Base-by-base conservation (phyloP, 352 stramenopile genomes). In the Phytopythium oedochilum region DNA sequence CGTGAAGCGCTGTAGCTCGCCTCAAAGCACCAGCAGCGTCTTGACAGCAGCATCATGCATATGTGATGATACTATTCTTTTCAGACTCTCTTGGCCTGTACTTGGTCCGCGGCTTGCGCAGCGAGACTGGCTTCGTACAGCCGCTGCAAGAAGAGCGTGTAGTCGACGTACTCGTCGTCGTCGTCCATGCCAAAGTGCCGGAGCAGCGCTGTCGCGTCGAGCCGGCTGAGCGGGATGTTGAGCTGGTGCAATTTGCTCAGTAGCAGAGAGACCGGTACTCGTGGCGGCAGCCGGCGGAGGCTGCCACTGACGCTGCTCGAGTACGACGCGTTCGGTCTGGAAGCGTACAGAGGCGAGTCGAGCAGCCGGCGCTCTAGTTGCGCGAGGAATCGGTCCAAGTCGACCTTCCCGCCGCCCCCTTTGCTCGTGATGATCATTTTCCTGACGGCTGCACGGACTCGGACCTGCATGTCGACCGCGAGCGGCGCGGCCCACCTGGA, bases 161-260 rank as follows among this genome's bases (percentile, higher is more conserved):
- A 71, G 49, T 86, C 71, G 22, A 86, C 55, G 18, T 44, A 42
- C n/a, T 74, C 66, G 5, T 61, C 55, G 22, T 62, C 25, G 12
- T 64, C 67, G 12, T 78, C 73, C 71, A 86, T 78, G 9, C 75
- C 73, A 31, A 84, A 76, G 28, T 86, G 73, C 7, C 73, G 68
- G n/a, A 80, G 45, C 0, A 86, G 57, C 11, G 63, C 51, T 36
- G 60, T 34, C 23, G 76, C 38, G 26, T 84, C 75, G 18, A 53
- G 35, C 25, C 69, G 75, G 18, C 52, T 55, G 12, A 86, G 35
- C 17, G 60, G 59, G 46, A 86, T 66, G 25, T 76, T 73, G 32
- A 86, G 70, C 32, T 76, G 68, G 31, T 80, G 69, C 5, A 86
- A 64, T 38, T 63, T 72, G 2, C 57, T 64, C n/a, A 75, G 50